Conservation (phyloP, 345 rosid species). For the Gynandropsis gynandra region DNA sequence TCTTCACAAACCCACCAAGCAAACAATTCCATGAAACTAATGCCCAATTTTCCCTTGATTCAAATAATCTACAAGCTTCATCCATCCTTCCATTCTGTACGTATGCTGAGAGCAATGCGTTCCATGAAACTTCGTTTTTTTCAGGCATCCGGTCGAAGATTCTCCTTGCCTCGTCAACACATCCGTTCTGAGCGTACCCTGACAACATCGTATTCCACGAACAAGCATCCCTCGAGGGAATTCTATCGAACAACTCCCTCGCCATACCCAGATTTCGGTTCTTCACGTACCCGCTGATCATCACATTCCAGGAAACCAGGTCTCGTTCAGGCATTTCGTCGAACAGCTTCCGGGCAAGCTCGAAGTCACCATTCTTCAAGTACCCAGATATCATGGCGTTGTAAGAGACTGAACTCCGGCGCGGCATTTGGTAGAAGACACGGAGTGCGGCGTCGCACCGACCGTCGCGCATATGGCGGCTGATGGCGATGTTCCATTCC, state of each 20-base stretch:
- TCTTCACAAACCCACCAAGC: slow-evolving; percentile 57
- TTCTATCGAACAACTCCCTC: slow-evolving; percentile 34
- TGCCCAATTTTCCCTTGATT: slow-evolving; percentile 40
- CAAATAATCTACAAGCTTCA: slow-evolving; percentile 44
- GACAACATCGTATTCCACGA: slow-evolving; percentile 52
- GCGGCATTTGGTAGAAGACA: slow-evolving; percentile 45
- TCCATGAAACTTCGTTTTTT: slow-evolving; percentile 53
- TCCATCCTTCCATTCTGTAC: slow-evolving; percentile 58
- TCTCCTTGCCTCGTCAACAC: slow-evolving; percentile 41
- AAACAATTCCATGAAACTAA: slow-evolving; percentile 64
- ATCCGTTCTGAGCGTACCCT: slow-evolving; percentile 47
- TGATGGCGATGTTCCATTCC: slow-evolving; percentile 44
- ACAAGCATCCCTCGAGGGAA: slow-evolving; percentile 43
- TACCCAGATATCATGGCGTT: slow-evolving; percentile 47
- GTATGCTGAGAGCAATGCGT: slow-evolving; percentile 48
- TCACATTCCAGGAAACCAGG: slow-evolving; percentile 46
- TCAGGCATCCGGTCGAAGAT: slow-evolving; percentile 46
- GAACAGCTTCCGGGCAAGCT: slow-evolving; percentile 35
- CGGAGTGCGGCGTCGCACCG: slow-evolving; percentile 35
- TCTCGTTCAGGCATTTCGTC: slow-evolving; percentile 44
- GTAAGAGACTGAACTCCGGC: slow-evolving; percentile 38
- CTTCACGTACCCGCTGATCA: slow-evolving; percentile 40
- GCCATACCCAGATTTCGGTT: slow-evolving; percentile 33
- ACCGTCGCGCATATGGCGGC: slow-evolving; percentile 49
- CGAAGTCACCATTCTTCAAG: slow-evolving; percentile 26